Evolutionary conservation across 2,329 filamentous ascomycete species (phyloP).

Genomic region (Phialophora verrucosa): DNA sequence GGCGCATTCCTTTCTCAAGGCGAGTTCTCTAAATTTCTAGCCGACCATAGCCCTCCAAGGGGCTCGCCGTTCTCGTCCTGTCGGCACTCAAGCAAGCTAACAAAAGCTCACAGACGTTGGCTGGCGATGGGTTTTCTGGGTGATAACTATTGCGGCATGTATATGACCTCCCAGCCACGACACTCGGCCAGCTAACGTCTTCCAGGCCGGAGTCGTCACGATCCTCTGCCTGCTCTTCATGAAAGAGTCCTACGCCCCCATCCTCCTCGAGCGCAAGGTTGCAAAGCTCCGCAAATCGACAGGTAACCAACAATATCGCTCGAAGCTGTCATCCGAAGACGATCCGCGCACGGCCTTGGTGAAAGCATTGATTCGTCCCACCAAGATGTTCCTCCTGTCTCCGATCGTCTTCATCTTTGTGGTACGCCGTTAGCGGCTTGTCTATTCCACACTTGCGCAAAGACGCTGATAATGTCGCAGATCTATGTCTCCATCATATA

Average conservation of each 20-base stretch:
- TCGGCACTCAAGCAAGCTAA: not conserved
- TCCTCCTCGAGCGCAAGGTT: conserved; percentile 63
- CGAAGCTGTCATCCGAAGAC: conserved; percentile 7
- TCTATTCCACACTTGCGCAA: not conserved
- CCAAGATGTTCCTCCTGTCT: conserved; percentile 60
- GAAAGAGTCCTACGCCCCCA: conserved; percentile 66
- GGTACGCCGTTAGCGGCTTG: not conserved
- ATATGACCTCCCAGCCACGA: not conserved
- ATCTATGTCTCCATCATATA: conserved; percentile 62
- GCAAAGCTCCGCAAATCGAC: conserved; percentile 46
- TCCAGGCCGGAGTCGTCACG: conserved; percentile 54
- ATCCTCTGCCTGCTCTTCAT: conserved; percentile 61
- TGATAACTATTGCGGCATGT: conserved; percentile 67
- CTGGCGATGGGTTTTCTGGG: conserved; percentile 50
- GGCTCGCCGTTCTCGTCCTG: not conserved
- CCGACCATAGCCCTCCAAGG: too few species aligned
- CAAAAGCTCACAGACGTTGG: conserved; percentile 13
- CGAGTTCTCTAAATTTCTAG: conserved; percentile 1
- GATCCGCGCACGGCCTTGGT: conserved; percentile 10
- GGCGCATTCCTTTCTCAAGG: conserved; percentile 64
- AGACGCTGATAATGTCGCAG: not conserved
- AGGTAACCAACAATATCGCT: conserved; percentile 51
- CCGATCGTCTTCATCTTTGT: conserved; percentile 60
- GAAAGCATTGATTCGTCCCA: conserved; percentile 56
- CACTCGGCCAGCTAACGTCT: not conserved